Evolutionary conservation across 2,329 filamentous ascomycete species (phyloP), one percentile per base, ranked within the genome.

Genomic region (Cryphonectria naterciae): DNA sequence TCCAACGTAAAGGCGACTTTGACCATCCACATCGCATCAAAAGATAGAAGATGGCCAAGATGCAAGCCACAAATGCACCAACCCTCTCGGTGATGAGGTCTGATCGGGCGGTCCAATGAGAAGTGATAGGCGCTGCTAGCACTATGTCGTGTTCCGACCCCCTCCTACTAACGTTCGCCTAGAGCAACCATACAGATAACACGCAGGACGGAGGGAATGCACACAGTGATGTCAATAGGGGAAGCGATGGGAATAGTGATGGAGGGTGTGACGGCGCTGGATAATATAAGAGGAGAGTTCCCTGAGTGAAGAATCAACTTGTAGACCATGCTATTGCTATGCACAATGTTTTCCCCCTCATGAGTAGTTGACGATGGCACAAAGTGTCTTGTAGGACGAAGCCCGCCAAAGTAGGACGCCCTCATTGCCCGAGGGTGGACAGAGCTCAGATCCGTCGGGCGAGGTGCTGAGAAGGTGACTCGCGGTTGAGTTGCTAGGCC

Each of bases 11-110:
- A n/a, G 25, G n/a, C 10, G 19, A n/a, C 15, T 39, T n/a, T 28
- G 6, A 46, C 8, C 19, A 62, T 7, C 41, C n/a, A 25, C 61
- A 39, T n/a, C 39, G 61, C 39, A 64, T 64, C 37, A 22, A 39
- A 41, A 19, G 39, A 32, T 22, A n/a, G 46, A 25, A 28, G 39
- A 46, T 22, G 35, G 39, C 3, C 19, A n/a, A 61, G 39, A 5
- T 64, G 61, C 61, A 64, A 64, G 61, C 39, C 61, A 43, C 39
- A 28, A 46, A 43, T 32, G 63, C 63, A 65, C 13, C 63, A 22
- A 46, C 28, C 63, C 43, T 52, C 43, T 65, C 43, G 63, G 63
- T 35, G 63, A 65, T 37, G 41, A 65, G 43, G 17, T 25, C 32
- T 6, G 19, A n/a, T 8, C 22, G 22, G 32, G 17, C 39, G 19